Percentiles rank a stretch among this genome's conserved stretches.
Evolutionary conservation across 73 alveolate genomes (phyloP).

Genomic region (Effrenium voratum): DNA sequence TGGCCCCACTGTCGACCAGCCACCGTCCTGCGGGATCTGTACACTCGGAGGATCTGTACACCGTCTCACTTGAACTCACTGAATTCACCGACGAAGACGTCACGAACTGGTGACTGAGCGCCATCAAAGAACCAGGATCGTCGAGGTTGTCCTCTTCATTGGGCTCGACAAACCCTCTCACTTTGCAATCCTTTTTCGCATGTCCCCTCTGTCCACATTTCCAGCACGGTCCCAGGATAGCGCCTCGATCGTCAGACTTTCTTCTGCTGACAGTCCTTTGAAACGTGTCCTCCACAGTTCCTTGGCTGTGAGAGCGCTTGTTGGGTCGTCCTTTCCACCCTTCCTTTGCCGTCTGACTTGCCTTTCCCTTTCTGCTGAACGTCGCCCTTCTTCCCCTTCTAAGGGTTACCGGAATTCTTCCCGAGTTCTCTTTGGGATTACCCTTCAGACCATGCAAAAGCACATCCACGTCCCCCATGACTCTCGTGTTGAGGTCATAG

Average conservation of each 20-base stretch:
- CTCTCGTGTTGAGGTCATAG: background rate
- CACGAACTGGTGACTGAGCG: background rate
- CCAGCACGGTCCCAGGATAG: background rate
- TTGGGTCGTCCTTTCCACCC: background rate
- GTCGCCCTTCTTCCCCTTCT: background rate
- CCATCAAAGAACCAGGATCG: background rate
- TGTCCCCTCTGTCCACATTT: background rate
- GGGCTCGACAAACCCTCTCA: background rate
- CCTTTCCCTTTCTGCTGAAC: slow-evolving; percentile 11
- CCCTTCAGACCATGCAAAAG: background rate
- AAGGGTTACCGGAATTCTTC: background rate
- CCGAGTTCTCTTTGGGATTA: background rate
- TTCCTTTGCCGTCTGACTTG: background rate
- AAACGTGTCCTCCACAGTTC: background rate
- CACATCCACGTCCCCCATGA: background rate
- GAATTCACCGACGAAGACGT: background rate
- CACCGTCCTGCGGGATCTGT: background rate
- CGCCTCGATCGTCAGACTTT: background rate
- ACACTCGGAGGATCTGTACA: background rate
- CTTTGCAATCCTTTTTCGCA: background rate
- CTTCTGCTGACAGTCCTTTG: background rate
- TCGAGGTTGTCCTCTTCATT: background rate
- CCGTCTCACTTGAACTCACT: background rate
- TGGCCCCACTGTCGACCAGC: slow-evolving; percentile 34
- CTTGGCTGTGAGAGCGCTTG: background rate